Evolutionary conservation across 805 yeast species (phyloP).

Genomic region (Ogataea corticis): DNA sequence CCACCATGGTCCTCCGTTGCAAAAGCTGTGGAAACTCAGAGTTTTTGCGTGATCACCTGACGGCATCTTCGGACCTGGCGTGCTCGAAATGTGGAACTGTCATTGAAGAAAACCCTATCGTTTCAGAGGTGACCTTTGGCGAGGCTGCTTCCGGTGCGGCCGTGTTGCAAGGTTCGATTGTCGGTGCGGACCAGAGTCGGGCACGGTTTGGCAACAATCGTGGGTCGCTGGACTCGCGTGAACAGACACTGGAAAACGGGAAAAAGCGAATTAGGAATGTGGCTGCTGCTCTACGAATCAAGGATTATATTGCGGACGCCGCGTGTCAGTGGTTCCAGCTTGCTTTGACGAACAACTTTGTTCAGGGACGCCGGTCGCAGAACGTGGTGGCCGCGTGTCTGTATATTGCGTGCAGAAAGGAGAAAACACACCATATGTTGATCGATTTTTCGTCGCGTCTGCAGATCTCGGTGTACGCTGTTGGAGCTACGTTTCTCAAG

Average conservation of each 20-base stretch:
- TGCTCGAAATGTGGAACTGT: constrained; percentile 87
- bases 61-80: constrained; percentile 73
- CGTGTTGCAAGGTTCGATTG: constrained; percentile 90
- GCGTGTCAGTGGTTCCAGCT: constrained; percentile 88
- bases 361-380: constrained; percentile 95
- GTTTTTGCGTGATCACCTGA: constrained; percentile 51
- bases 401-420: constrained; percentile 91
- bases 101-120: constrained; percentile 89
- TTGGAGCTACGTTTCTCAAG: constrained; percentile 94
- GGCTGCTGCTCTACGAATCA: constrained; percentile 75
- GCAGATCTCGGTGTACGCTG: constrained; percentile 87
- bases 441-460: constrained; percentile 91
- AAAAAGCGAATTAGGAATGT: constrained; percentile 74
- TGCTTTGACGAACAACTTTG: constrained; percentile 86
- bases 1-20: constrained; percentile 27
- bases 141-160: constrained; percentile 95
- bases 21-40: constrained; percentile 52
- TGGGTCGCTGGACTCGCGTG: constrained; percentile 82
- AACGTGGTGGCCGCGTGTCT: constrained; percentile 94
- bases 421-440: constrained; percentile 89
- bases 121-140: constrained; percentile 91
- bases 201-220: constrained; percentile 69
- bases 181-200: constrained; percentile 81
- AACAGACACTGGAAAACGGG: constrained; percentile 86
- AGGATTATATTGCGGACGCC: constrained; percentile 81